phyloP scores from a whole-genome alignment of 1,139 yeast species.

The Groenewaldozyma auringiensis region DNA sequence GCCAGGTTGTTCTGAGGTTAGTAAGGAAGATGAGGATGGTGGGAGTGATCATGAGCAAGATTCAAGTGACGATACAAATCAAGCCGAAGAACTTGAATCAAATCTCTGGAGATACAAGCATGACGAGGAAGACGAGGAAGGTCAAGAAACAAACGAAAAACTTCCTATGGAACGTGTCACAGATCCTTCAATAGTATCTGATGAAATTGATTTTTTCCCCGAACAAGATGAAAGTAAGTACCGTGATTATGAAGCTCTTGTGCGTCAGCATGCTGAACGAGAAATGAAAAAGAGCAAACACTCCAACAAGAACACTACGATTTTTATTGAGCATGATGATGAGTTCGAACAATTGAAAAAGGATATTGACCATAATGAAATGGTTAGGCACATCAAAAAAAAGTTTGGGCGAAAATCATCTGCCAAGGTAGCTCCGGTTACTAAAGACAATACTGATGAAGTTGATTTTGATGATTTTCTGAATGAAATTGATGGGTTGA shows the following conservation, averaged over 20 bases:
- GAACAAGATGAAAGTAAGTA: constrained; percentile 8
- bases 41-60: neutral
- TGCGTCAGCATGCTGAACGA: constrained; percentile 2
- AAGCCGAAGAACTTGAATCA: constrained; percentile 5
- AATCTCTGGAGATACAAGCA: constrained; percentile 7
- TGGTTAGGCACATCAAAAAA: constrained; percentile 18
- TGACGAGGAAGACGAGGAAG: constrained; percentile 2
- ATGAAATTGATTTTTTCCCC: constrained; percentile 11
- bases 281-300: constrained; percentile 2
- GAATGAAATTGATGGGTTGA: constrained; percentile 17
- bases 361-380: constrained; percentile 18
- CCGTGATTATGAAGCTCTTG: constrained; percentile 5
- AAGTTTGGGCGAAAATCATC: constrained; percentile 15
- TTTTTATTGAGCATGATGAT: constrained; percentile 4
- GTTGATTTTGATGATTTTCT: constrained; percentile 28
- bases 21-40: neutral
- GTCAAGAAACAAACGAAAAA: neutral
- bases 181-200: constrained; percentile 4
- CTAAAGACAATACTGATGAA: constrained; percentile 13
- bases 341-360: constrained; percentile 17
- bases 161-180: neutral
- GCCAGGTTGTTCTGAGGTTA: neutral
- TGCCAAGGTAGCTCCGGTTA: neutral
- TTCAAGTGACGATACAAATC: neutral
- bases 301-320: neutral